Percentiles rank a stretch among this genome's conserved stretches.
Evolutionary conservation across 331 rosid genomes (phyloP).

Genomic region (Quercus phellos): DNA sequence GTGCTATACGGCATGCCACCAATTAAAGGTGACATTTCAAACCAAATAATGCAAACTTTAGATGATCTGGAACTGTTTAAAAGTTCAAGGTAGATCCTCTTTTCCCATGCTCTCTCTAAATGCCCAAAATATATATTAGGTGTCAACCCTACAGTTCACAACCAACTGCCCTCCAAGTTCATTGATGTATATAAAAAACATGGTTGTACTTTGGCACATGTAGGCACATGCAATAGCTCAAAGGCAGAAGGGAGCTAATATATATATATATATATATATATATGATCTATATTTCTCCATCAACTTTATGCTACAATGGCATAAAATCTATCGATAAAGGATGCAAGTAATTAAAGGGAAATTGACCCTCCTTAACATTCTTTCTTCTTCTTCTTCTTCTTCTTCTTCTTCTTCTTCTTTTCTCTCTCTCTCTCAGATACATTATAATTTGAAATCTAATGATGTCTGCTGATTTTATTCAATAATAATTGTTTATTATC

Average conservation of each 20-base stretch:
- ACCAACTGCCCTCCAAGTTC: constrained; percentile 19
- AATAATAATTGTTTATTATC: too few relatives aligned
- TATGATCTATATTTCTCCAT: neutral
- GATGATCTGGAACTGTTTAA: neutral
- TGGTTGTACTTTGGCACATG: constrained; percentile 27
- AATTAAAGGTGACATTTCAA: too few relatives aligned
- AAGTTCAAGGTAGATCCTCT: neutral
- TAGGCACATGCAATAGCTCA: constrained; percentile 27
- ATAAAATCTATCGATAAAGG: neutral
- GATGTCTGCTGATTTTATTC: too few relatives aligned
- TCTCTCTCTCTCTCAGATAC: too few relatives aligned
- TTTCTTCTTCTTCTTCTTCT: too few relatives aligned
- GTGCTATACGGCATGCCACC: neutral
- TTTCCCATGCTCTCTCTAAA: neutral
- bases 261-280: too few relatives aligned
- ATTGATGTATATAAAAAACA: constrained; percentile 1
- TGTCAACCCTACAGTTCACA: neutral
- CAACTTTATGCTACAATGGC: neutral
- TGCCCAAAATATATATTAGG: neutral
- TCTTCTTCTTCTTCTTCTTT: too few relatives aligned
- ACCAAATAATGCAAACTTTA: neutral
- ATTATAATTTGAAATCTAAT: too few relatives aligned
- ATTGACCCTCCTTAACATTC: too few relatives aligned
- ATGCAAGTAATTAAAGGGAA: neutral
- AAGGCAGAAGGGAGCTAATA: constrained; percentile 5